Base-by-base conservation (phyloP, 2,329 filamentous ascomycete genomes). In the Xylariaceae sp. region DNA sequence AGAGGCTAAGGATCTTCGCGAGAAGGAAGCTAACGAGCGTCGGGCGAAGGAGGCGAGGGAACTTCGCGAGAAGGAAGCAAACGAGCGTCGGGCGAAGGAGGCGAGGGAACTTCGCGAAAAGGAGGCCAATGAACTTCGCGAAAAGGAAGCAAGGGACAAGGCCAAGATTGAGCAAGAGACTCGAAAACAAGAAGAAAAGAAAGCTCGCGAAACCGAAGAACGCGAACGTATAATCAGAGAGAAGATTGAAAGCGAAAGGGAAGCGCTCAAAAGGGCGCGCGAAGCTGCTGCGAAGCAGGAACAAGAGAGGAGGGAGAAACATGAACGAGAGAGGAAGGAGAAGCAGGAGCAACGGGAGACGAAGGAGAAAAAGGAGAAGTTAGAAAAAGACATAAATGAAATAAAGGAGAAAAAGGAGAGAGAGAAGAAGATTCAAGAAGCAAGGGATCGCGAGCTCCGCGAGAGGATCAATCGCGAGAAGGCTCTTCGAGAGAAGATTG, bases 301-400 rank as follows among this genome's bases (percentile, higher is more conserved):
- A 79, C 80, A 66, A 79, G 75, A 64, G 76, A 76, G 51, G 71
- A 81, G 61, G 73, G 80, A 58, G 58, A 56, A 17, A 61, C 72
- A 71, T 51, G 75, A 59, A 60, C 68, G 69, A 60, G 75, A 74
- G 65, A 74, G 70, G 50, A 75, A 74, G 60, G 65, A 50, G 39
- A 57, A 68, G 65, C 50, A 72, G 75, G 64, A 69, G 70, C 13
- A 71, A 72, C 65, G 75, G 76, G 64, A 68, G 76, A 30, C 23
- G 51, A 76, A 78, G 59, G 62, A 63, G 50, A 61, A 45, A 52
- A 58, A 58, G 71, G 75, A 49, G 76, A 77, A 61, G 76, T 77
- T 15, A 71, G 64, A 47, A 64, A 37, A 30, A 30, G 23, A 5
- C 23, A 30, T 30, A 30, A 30, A 30, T 30, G 23, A 30, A 30